Evolutionary conservation across 2,329 filamentous ascomycete genomes (phyloP), one percentile per base, ranked within the genome.

Genomic region (Teratosphaeria destructans): DNA sequence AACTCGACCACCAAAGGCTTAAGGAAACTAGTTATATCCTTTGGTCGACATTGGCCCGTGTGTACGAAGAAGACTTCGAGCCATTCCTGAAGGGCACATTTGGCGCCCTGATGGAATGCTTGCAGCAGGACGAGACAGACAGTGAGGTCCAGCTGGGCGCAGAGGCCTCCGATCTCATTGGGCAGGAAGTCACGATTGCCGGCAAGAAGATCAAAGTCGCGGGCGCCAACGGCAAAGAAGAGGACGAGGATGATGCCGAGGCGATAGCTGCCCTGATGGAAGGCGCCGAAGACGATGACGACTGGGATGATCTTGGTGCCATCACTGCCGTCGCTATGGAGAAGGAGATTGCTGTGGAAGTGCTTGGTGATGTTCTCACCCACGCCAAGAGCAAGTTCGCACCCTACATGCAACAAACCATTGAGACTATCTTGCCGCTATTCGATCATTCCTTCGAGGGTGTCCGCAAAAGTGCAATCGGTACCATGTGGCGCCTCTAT

Each of bases 11-110:
- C 77, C 89, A 92, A 52, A 85, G 92, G 60, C 85, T 97, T 57
- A 89, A 91, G 75, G 94, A 99, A 79, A 96, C 91, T 63, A 96
- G 90, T 73, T 99, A 96, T 77, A 95, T 97, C 63, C 82, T 99
- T 58, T 99, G 94, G 93, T 91, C 90, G 65, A 90, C 89, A 49
- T 85, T 99, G 72, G 88, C 93, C 63, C 95, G 95, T 78, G 90
- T 97, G 10, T 97, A 97, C 75, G 86, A 88, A 68, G 88, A 90
- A 70, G 81, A 91, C 58, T 93, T 95, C 63, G 83, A 85, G 59
- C 85, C 88, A 60, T 94, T 90, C 77, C 82, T 94, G 6, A 80
- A 83, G 0, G 89, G 88, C 56, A 88, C 90, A 56, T 87, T 93
- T 73, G 85, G 88, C 72, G 86, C 87, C 58, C 82, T 97, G 27